phyloP scores from a whole-genome alignment of 2,329 filamentous ascomycete genomes.

The Didymella segeticola region DNA sequence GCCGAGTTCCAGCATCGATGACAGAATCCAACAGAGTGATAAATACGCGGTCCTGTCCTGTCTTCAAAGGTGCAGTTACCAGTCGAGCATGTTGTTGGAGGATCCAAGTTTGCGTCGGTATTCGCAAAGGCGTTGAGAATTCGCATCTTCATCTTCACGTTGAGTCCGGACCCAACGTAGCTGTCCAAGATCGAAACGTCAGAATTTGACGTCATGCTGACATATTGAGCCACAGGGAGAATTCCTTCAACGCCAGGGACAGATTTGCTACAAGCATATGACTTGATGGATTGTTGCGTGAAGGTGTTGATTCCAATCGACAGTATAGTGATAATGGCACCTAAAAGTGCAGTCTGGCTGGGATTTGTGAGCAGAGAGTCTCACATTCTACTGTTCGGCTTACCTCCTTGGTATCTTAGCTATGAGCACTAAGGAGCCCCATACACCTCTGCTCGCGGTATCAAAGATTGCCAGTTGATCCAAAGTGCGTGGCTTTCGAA shows the following conservation, averaged over 20 bases:
- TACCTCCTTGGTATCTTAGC: neutral
- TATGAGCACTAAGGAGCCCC: neutral
- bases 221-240: neutral
- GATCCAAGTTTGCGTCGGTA: neutral
- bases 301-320: neutral
- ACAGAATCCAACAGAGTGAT: neutral
- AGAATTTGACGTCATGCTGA: neutral
- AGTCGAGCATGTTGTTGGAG: neutral
- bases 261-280: neutral
- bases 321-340: neutral
- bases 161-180: neutral
- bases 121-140: neutral
- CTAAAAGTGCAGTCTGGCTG: neutral
- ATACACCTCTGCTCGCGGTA: neutral
- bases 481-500: neutral
- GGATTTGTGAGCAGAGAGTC: neutral
- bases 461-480: neutral
- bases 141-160: neutral
- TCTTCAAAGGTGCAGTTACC: neutral
- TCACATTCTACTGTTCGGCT: neutral
- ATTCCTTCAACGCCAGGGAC: neutral
- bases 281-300: neutral
- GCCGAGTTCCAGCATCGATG: neutral
- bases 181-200: neutral
- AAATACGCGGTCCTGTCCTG: neutral